Conservation (phyloP, 306 rosid species). For the Cicer judaicum region DNA sequence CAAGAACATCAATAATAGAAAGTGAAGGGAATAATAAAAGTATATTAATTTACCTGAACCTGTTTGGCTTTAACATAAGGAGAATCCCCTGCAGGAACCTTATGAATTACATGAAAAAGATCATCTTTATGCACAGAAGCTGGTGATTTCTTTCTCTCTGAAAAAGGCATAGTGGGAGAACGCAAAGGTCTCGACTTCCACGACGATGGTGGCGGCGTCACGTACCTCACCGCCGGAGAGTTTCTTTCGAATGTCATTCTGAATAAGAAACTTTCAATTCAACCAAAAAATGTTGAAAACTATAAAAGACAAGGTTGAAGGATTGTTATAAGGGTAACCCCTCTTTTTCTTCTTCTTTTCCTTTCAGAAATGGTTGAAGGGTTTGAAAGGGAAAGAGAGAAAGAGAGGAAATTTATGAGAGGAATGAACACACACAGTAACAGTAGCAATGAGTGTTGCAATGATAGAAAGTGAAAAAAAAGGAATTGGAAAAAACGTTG, state of each 20-base stretch:
- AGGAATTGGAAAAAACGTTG: conserved; percentile 12
- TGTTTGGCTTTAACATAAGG: conserved; percentile 94
- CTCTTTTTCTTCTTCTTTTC: conserved; percentile 22
- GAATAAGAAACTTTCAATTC: neutral
- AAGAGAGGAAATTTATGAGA: conserved; percentile 33
- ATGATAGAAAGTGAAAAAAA: conserved; percentile 41
- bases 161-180: conserved; percentile 52
- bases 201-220: conserved; percentile 46
- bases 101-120: conserved; percentile 72
- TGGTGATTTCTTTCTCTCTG: conserved; percentile 64
- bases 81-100: conserved; percentile 91
- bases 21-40: neutral
- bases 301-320: conserved; percentile 23
- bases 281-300: conserved; percentile 40
- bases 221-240: conserved; percentile 52
- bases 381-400: neutral
- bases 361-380: conserved; percentile 15
- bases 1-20: conserved; percentile 36
- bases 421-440: neutral
- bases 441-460: conserved; percentile 46
- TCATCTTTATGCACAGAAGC: conserved; percentile 54
- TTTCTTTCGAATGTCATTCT: conserved; percentile 45
- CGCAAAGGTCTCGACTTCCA: conserved; percentile 51
- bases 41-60: conserved; percentile 67
- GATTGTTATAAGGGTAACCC: conserved; percentile 26